Evolutionary conservation across 164 flowering plant species (phyloP), one percentile per base, ranked within the genome.

Genomic region (Vitis riparia): DNA sequence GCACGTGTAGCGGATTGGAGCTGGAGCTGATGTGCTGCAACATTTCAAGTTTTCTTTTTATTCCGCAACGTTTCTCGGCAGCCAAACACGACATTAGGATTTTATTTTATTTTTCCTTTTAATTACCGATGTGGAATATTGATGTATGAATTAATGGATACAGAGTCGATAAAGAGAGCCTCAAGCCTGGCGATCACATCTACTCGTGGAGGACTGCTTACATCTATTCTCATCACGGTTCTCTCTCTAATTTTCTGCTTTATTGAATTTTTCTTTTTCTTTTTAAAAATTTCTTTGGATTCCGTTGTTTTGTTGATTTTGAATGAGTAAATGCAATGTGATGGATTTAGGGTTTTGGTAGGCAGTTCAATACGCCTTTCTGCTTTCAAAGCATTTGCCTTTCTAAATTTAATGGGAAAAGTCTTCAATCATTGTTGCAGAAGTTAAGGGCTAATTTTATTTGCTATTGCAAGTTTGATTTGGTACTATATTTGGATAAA

Each of bases 121-220:
- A 11, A 6, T 55, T 71, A 9, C 23, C 13, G 0, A 3, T 55
- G 6, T 11, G 0, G 1, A 60, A 52, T 16, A 12, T 59, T 51
- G 17, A 50, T 13, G 10, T 3, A 13, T 19, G 58, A 17, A 56
- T 11, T 13, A 13, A 16, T 32, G 58, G 73, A 8, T 70, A 73
- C 83, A 92, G 91, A 70, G 76, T 93, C 15, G 64, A 17, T 17
- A 82, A 72, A 66, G 79, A 69, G 55, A 77, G 84, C 64, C 63
- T 93, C 64, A 90, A 87, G 67, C 85, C 94, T 15, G 98, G 98
- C 50, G 98, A 93, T 82, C 98, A 93, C 68, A 90, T 93, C 44
- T 94, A 90, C 78, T 88, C 97, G 9, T 94, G 94, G 94, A 85
- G 97, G 77, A 77, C 78, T 64, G 92, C 89, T 50, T 92, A 88